Percentiles rank a stretch among this genome's conserved stretches.
Evolutionary conservation across 257 asterid species (phyloP).

Genomic region (Pogostemon cablin): DNA sequence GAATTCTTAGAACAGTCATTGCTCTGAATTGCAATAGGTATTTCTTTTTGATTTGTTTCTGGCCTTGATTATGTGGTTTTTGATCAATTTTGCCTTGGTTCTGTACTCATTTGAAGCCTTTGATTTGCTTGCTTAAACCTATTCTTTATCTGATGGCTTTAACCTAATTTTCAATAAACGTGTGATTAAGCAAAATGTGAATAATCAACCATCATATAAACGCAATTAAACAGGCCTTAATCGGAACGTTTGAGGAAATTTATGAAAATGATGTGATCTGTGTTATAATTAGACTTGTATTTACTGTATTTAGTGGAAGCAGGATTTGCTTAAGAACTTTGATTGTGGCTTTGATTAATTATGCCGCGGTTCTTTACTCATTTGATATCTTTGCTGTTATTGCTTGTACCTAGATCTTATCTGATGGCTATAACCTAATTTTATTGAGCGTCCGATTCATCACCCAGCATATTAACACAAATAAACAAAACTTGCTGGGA

Average conservation of each 20-base stretch:
- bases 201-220: background rate
- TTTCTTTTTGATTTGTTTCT: background rate
- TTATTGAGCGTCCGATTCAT: no score
- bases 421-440: no score
- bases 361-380: no score
- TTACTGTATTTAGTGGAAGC: background rate
- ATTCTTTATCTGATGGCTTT: background rate
- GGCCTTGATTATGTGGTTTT: background rate
- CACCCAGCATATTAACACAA: background rate
- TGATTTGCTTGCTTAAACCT: constrained; percentile 3
- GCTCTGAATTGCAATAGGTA: constrained; percentile 82
- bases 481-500: background rate
- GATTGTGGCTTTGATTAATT: no score
- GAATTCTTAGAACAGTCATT: constrained; percentile 72
- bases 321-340: background rate
- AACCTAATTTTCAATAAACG: background rate
- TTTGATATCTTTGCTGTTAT: no score
- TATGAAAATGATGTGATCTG: background rate
- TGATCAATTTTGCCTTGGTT: constrained; percentile 1
- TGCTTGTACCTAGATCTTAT: no score
- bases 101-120: background rate
- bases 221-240: background rate
- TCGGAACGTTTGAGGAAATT: background rate
- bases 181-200: background rate
- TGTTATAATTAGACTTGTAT: background rate